phyloP scores from a whole-genome alignment of 1,284 basidiomycete genomes.

The Naganishia sp. region DNA sequence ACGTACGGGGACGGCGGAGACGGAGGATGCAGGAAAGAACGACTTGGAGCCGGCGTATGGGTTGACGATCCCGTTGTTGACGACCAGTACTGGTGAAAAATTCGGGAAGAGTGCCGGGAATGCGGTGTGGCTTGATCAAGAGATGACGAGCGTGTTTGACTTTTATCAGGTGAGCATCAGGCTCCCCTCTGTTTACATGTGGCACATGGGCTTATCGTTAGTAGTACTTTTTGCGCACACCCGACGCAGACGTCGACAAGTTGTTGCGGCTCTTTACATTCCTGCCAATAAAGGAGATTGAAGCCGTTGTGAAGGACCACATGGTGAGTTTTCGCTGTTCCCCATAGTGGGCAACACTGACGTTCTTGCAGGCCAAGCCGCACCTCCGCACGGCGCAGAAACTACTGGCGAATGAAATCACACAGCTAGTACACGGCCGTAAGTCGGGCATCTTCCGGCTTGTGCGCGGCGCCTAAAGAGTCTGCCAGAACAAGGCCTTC shows the following conservation, averaged over 20 bases:
- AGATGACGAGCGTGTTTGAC: conserved; percentile 77
- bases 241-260: conserved; percentile 77
- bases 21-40: conserved; percentile 27
- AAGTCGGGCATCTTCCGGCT: conserved; percentile 11
- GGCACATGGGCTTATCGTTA: conserved; percentile 5
- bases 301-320: conserved; percentile 64
- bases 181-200: not conserved
- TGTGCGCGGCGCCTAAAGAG: conserved; percentile 1
- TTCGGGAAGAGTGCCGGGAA: conserved; percentile 98
- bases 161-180: conserved; percentile 85
- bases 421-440: conserved; percentile 82
- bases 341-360: not conserved
- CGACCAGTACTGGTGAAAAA: conserved; percentile 85
- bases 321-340: conserved; percentile 53
- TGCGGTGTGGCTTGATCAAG: conserved; percentile 82
- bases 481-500: conserved; percentile 53
- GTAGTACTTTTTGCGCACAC: conserved; percentile 83
- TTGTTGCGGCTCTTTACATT: conserved; percentile 86
- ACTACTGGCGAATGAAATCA: conserved; percentile 82
- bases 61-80: conserved; percentile 89
- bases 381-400: conserved; percentile 70
- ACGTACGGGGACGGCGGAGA: conserved; percentile 46
- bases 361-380: conserved; percentile 56
- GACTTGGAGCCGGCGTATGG: conserved; percentile 67
- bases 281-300: conserved; percentile 64